Evolutionary conservation across 352 stramenopile genomes (phyloP).

Genomic region (Globisporangium nagaii): DNA sequence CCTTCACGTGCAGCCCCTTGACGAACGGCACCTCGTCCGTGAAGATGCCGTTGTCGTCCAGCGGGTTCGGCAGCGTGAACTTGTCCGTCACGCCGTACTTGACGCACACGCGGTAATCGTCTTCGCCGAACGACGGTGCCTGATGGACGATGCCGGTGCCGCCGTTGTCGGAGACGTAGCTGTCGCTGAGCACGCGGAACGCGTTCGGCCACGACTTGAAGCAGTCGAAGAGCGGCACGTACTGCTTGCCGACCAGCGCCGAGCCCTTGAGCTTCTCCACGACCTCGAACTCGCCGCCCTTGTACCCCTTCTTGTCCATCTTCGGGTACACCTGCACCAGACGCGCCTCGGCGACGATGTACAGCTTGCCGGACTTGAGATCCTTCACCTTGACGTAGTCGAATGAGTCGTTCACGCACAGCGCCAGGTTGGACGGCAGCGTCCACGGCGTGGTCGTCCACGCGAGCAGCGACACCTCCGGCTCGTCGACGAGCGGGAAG

Average conservation of each 20-base stretch:
- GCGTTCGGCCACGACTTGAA: conserved; percentile 89
- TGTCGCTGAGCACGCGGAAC: conserved; percentile 96
- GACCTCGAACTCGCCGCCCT: conserved; percentile 92
- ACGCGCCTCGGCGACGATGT: conserved; percentile 92
- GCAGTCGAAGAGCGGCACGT: conserved; percentile 96
- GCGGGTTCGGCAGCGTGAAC: conserved; percentile 93
- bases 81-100: conserved; percentile 94
- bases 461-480: conserved; percentile 86
- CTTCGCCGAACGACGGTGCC: conserved; percentile 98
- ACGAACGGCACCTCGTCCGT: conserved; percentile 91
- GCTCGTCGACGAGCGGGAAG: conserved; percentile 92
- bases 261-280: conserved; percentile 89
- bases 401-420: conserved; percentile 96
- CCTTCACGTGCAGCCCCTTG: conserved; percentile 96
- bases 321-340: conserved; percentile 96
- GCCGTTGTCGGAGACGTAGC: conserved; percentile 97
- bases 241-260: conserved; percentile 94
- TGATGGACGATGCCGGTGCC: conserved; percentile 98
- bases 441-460: conserved; percentile 99
- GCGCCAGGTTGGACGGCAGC: conserved; percentile 96
- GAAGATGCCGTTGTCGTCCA: conserved; percentile 97
- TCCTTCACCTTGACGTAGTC: conserved; percentile 98
- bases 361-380: conserved; percentile 85
- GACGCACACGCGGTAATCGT: conserved; percentile 99
- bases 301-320: conserved; percentile 96